phyloP scores from a whole-genome alignment of 2,329 filamentous ascomycete species.

The Raffaelea arxii region DNA sequence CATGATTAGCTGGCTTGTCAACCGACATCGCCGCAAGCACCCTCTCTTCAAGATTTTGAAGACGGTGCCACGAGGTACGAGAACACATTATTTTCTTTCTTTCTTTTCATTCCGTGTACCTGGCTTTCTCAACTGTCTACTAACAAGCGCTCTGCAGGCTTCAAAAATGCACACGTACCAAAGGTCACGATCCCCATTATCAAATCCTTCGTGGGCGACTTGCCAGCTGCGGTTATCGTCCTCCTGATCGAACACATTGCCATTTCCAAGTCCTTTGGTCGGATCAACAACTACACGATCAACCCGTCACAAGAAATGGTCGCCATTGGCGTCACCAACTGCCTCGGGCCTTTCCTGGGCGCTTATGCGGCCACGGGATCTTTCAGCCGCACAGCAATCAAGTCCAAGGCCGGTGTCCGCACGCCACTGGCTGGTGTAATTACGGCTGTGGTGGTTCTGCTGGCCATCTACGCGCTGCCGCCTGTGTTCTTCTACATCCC shows the following conservation, averaged over 20 bases:
- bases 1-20: conserved; percentile 78
- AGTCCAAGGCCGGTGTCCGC: conserved; percentile 73
- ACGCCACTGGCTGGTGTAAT: conserved; percentile 72
- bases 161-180: conserved; percentile 72
- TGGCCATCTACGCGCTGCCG: conserved; percentile 69
- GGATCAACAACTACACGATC: conserved; percentile 94
- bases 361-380: conserved; percentile 83
- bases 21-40: conserved; percentile 52
- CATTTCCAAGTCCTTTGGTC: conserved; percentile 96
- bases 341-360: conserved; percentile 85
- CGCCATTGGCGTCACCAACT: conserved; percentile 84
- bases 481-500: conserved; percentile 78
- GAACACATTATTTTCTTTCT: neutral
- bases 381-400: conserved; percentile 64
- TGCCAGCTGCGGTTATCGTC: conserved; percentile 84
- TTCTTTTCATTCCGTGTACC: neutral
- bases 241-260: conserved; percentile 95
- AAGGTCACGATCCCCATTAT: conserved; percentile 57
- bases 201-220: conserved; percentile 55
- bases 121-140: neutral
- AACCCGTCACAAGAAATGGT: conserved; percentile 95
- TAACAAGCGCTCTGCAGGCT: conserved; percentile 41
- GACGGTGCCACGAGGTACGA: conserved; percentile 61
- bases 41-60: conserved; percentile 68
- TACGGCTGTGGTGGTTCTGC: conserved; percentile 63